Evolutionary conservation across 2,329 filamentous ascomycete species (phyloP), one percentile per base, ranked within the genome.

Genomic region (Lomentospora prolificans): DNA sequence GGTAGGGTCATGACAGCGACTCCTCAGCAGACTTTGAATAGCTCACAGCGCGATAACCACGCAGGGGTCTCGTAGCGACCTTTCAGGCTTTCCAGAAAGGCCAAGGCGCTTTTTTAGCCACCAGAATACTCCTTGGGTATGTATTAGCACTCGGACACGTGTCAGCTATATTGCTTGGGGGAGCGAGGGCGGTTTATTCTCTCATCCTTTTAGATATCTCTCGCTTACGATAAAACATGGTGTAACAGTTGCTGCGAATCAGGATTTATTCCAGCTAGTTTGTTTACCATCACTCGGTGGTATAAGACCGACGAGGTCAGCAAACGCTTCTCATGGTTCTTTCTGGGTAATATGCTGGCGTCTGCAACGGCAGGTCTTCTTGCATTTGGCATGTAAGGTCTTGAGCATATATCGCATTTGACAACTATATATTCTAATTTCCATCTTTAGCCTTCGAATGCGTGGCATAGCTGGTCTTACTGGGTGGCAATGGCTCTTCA

Each of bases 241-340:
- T n/a, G n/a, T 9, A 19, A 19, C 51, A 58, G 53, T 53, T 25
- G 56, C 59, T 76, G 61, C 55, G 67, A 65, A 50, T 62, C 58
- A 65, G 74, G 27, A 56, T 68, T 50, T n/a, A 76, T 75, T 50
- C 74, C 73, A 2, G 74, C 72, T 1, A 72, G 72, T 7, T 63
- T 77, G 2, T 77, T 70, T 63, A 76, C 75, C 0, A 69, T 77
- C 1, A 75, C 73, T 0, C 65, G 70, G 2, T 77, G 73, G 73
- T 77, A 77, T 56, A 76, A 73, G 30, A 67, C 66, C 3, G 66
- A 68, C 4, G 74, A 77, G 57, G 75, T 70, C 0, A 73, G 71
- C 53, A 75, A 73, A 60, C 64, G 74, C 1, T 74, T 76, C 53
- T 69, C 72, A 6, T 66, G 64, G 56, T 76, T 71, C 60, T 76